phyloP scores from a whole-genome alignment of 2,329 filamentous ascomycete species.

The Ascochyta lentis region DNA sequence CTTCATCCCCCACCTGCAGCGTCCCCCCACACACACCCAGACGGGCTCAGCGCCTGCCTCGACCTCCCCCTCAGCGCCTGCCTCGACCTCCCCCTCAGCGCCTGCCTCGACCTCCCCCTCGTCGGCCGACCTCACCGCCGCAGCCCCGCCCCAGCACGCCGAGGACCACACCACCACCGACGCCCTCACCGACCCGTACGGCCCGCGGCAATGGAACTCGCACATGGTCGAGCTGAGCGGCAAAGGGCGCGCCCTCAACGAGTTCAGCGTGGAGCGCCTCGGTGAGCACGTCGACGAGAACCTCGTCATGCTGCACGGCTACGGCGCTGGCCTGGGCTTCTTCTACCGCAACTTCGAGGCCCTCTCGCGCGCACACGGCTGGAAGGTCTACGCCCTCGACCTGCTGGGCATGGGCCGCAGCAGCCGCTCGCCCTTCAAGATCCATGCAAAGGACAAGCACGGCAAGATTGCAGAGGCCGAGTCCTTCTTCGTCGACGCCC shows the following conservation, averaged over 20 bases:
- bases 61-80: too few species aligned
- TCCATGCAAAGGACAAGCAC: constrained; percentile 80
- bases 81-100: too few species aligned
- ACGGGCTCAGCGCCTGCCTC: constrained; percentile 57
- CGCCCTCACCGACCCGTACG: constrained; percentile 73
- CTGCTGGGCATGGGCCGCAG: constrained; percentile 95
- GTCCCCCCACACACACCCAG: constrained; percentile 72
- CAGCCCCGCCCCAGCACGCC: constrained; percentile 32
- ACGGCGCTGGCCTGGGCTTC: constrained; percentile 93
- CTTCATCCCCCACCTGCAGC: constrained; percentile 80
- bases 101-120: constrained; percentile 26
- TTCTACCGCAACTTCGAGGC: constrained; percentile 99
- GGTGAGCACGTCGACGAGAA: constrained; percentile 83
- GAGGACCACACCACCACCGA: constrained; percentile 57
- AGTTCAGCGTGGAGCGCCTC: constrained; percentile 86
- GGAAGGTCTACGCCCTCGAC: constrained; percentile 93
- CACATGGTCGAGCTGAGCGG: constrained; percentile 84
- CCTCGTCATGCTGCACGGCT: constrained; percentile 94
- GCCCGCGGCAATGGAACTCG: constrained; percentile 84
- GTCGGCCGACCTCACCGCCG: constrained; percentile 48
- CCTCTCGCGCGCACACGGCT: constrained; percentile 77
- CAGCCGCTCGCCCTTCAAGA: constrained; percentile 80
- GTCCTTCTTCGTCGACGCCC: constrained; percentile 91
- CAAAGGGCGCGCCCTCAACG: constrained; percentile 86
- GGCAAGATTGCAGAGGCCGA: constrained; percentile 88